These are phyloP conservation scores for Turritis glabra DNA, from an alignment of 345 rosid genomes.

Conservation along the genomic window DNA sequence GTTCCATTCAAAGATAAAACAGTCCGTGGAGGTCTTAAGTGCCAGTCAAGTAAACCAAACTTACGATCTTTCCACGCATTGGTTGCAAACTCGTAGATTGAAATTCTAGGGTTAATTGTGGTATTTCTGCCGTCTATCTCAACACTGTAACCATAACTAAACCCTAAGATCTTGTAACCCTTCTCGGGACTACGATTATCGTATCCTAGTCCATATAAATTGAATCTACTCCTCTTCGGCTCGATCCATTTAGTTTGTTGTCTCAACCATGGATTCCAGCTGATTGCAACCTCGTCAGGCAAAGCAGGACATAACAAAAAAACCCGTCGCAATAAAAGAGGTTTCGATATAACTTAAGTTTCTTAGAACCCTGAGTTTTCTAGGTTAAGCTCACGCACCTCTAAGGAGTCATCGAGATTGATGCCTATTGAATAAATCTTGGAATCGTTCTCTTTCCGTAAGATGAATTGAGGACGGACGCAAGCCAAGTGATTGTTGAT, in stretches of 20 bases:
- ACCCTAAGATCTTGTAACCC: conserved; percentile 4
- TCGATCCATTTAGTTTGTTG: neutral
- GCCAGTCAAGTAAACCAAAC: conserved; percentile 10
- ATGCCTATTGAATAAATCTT: conserved; percentile 2
- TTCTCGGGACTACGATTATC: neutral
- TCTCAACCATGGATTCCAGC: conserved; percentile 14
- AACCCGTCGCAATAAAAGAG: neutral
- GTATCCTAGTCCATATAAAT: neutral
- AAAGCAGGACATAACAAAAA: neutral
- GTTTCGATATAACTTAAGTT: neutral
- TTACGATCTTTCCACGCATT: neutral
- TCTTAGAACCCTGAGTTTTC: neutral
- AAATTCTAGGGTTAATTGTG: neutral
- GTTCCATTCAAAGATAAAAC: conserved; percentile 7
- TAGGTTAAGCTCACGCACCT: neutral
- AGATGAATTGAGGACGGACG: conserved; percentile 3
- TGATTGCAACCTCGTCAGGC: neutral
- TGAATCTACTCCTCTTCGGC: neutral
- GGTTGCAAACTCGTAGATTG: neutral
- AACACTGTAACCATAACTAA: neutral
- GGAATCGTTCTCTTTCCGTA: neutral
- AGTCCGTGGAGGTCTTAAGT: neutral
- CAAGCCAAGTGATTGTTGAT: neutral
- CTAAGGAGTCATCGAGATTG: neutral
- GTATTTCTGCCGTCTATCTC: no score